Evolutionary conservation across 2,329 filamentous ascomycete species (phyloP).

Genomic region (Epichloe coenophiala): DNA sequence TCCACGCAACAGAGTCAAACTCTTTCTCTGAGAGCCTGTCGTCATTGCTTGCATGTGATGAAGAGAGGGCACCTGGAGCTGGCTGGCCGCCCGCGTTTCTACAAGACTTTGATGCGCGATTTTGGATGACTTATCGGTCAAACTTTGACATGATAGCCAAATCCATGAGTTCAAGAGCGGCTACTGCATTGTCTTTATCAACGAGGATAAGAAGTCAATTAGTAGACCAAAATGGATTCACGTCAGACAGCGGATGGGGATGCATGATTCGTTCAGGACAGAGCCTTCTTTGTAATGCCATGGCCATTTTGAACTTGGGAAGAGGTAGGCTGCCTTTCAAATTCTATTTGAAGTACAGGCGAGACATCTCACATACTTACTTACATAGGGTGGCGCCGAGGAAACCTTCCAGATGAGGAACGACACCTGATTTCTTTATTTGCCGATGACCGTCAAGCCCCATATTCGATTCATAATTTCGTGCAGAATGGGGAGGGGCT

Average conservation of each 20-base stretch:
- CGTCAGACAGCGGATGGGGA: slow-evolving; percentile 91
- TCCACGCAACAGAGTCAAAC: slow-evolving; percentile 28
- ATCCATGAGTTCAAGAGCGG: slow-evolving; percentile 59
- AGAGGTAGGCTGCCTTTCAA: slow-evolving; percentile 46
- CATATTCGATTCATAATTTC: slow-evolving; percentile 92
- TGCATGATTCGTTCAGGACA: slow-evolving; percentile 98
- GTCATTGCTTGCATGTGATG: slow-evolving; percentile 35
- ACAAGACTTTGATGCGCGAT: slow-evolving; percentile 79
- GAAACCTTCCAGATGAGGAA: slow-evolving; percentile 45
- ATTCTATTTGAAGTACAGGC: not conserved
- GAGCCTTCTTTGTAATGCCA: slow-evolving; percentile 76
- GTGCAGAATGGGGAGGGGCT: slow-evolving; percentile 80
- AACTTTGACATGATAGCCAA: slow-evolving; percentile 73
- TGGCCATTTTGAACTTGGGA: slow-evolving; percentile 59
- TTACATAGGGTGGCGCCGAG: slow-evolving; percentile 57
- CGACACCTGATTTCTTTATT: slow-evolving; percentile 65
- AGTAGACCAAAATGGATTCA: slow-evolving; percentile 67
- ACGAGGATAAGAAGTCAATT: slow-evolving; percentile 75
- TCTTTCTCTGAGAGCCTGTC: slow-evolving; percentile 38
- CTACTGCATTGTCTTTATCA: slow-evolving; percentile 61
- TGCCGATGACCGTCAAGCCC: slow-evolving; percentile 71
- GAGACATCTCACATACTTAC: slow-evolving; percentile 4
- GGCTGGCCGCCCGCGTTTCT: slow-evolving; percentile 80
- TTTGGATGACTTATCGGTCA: slow-evolving; percentile 95
- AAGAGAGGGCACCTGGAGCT: slow-evolving; percentile 34